A percentile compares a stretch with the other conserved stretches of the same genome.
phyloP scores from a whole-genome alignment of 331 rosid species.

The Quercus lobata region DNA sequence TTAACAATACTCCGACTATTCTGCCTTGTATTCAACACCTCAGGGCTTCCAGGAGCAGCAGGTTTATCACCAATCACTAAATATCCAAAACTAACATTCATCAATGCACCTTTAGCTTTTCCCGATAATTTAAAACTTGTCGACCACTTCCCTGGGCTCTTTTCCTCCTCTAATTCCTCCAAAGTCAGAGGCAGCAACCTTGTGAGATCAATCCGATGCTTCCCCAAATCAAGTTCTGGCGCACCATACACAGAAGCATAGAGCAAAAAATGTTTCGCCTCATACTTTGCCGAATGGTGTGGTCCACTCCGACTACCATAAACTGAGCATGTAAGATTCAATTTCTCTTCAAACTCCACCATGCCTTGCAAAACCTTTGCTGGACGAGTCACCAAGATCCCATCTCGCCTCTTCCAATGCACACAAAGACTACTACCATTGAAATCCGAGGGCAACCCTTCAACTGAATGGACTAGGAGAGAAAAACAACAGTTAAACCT shows the following conservation, averaged over 20 bases:
- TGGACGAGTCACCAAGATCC: conserved; percentile 49
- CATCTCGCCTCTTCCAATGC: conserved; percentile 72
- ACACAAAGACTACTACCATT: conserved; percentile 50
- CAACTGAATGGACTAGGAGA: conserved; percentile 62
- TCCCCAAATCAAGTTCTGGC: conserved; percentile 72
- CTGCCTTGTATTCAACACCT: conserved; percentile 35
- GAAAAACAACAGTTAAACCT: conserved; percentile 72
- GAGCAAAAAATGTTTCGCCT: conserved; percentile 70
- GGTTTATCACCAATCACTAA: conserved; percentile 51
- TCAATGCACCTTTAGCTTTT: conserved; percentile 58
- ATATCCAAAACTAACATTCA: conserved; percentile 86
- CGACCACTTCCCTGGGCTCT: conserved; percentile 69
- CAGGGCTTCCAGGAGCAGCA: conserved; percentile 30
- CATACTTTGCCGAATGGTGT: conserved; percentile 76
- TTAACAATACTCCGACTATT: conserved; percentile 22
- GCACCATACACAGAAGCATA: conserved; percentile 54
- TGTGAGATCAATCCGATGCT: conserved; percentile 74
- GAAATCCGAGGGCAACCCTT: conserved; percentile 58
- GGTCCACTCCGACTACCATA: conserved; percentile 74
- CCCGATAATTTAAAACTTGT: conserved; percentile 72
- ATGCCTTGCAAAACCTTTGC: conserved; percentile 50
- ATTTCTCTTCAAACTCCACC: conserved; percentile 58
- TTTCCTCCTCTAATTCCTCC: conserved; percentile 80
- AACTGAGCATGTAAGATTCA: conserved; percentile 59
- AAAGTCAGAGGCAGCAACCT: conserved; percentile 76